Conservation (phyloP, 768 basidiomycete species). For the Lactifluus echinatus region DNA sequence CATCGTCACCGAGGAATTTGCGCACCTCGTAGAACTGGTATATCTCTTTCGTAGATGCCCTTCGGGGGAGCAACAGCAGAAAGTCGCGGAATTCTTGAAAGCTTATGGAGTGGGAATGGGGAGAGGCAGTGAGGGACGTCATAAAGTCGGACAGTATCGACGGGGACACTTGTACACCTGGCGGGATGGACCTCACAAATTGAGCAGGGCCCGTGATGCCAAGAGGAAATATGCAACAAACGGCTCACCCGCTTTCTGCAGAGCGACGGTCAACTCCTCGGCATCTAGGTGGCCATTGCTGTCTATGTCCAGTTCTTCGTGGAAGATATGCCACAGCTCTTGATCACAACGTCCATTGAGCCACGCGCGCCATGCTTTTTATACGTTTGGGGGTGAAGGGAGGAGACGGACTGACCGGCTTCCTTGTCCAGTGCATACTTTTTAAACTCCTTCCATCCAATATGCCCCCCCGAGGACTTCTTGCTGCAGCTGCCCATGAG, state of each 20-base stretch:
- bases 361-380: slow-evolving; percentile 16
- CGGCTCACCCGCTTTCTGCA: slow-evolving; percentile 62
- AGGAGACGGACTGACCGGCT: slow-evolving; percentile 41
- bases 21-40: slow-evolving; percentile 72
- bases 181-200: background rate
- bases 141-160: slow-evolving; percentile 77
- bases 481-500: slow-evolving; percentile 29
- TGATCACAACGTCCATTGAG: background rate
- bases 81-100: slow-evolving; percentile 89
- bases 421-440: slow-evolving; percentile 75
- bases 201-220: background rate
- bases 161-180: slow-evolving; percentile 67
- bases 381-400: background rate
- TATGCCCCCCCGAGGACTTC: slow-evolving; percentile 35
- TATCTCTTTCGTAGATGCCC: slow-evolving; percentile 74
- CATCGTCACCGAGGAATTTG: slow-evolving; percentile 64
- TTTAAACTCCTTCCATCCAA: slow-evolving; percentile 66
- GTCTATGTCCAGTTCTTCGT: slow-evolving; percentile 84
- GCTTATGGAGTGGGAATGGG: slow-evolving; percentile 58
- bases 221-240: background rate
- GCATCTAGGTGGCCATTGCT: slow-evolving; percentile 76
- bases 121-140: slow-evolving; percentile 61
- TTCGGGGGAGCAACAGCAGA: slow-evolving; percentile 76
- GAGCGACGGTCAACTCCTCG: slow-evolving; percentile 48
- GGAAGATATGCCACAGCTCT: slow-evolving; percentile 92